Evolutionary conservation across 1,284 basidiomycete genomes (phyloP), one percentile per base, ranked within the genome.

Genomic region (Takashimella tepidaria): DNA sequence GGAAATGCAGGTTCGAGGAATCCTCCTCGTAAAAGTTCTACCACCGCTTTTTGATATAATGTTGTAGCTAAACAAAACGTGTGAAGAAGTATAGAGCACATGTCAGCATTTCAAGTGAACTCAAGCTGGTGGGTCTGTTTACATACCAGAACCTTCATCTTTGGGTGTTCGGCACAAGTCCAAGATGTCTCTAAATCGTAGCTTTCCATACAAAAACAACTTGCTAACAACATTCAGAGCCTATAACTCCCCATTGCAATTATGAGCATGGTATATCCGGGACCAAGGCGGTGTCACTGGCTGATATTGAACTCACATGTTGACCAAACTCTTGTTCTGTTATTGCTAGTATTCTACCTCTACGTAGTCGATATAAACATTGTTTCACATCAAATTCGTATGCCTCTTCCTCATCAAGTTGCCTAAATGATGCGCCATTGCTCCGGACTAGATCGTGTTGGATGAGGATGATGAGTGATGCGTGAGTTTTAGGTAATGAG

Each of bases 371-470:
- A 73, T 84, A 77, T 41, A 92, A 76, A 69, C 89, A 92, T 67
- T 91, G 89, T 51, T 86, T 81, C 13, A 83, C 78, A 65, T 90
- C 89, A 56, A 90, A 80, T 55, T 76, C 72, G 56, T 70, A 72
- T 51, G 87, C 81, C 64, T 90, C 88, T 24, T 70, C 70, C 45
- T 85, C 88, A n/a, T 84, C 83, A 31, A 84, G 83, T 11, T 52
- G 51, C 41, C 60, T 60, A 11, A 56, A 54, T 25, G 63, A 68
- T 4, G 81, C 82, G 45, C 82, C 81, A 2, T 88, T 84, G 67
- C 92, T 86, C 82, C 89, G 90, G 41, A 93, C 80, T 50, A 97
- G 77, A 71, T 93, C 92, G 73, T 98, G 93, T 74, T 98, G 93
- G 22, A 93, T 82, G 50, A 98, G 83, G 48, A 88, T 83, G 53